Evolutionary conservation across 768 basidiomycete species (phyloP).

Genomic region (Lactifluus piperatus): DNA sequence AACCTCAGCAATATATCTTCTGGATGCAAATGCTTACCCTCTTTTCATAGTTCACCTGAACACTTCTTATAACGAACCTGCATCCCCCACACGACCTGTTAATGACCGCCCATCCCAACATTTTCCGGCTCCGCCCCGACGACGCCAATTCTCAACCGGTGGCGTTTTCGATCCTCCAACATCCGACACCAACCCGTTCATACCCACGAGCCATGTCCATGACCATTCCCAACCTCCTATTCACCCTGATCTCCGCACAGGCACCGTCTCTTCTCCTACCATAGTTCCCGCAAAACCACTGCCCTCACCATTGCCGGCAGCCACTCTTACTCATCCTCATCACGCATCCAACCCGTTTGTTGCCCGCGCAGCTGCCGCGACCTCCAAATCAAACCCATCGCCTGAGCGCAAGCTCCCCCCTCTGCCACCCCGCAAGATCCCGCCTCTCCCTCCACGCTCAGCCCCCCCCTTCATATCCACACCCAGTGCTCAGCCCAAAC

Average conservation of each 20-base stretch:
- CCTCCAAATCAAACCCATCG: constrained; percentile 3
- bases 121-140: constrained; percentile 10
- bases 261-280: constrained; percentile 11
- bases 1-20: neutral
- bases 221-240: constrained; percentile 16
- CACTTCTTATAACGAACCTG: constrained; percentile 1
- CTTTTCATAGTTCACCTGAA: neutral
- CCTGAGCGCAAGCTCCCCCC: constrained; percentile 16
- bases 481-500: constrained; percentile 11
- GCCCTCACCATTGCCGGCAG: neutral
- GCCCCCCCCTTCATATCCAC: constrained; percentile 16
- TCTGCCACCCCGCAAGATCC: constrained; percentile 15
- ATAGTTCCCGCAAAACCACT: constrained; percentile 6
- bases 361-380: constrained; percentile 3
- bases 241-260: constrained; percentile 14
- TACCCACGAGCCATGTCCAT: neutral
- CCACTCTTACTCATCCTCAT: constrained; percentile 4
- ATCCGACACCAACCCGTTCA: constrained; percentile 20
- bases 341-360: constrained; percentile 21
- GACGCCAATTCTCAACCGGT: constrained; percentile 13
- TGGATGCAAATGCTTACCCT: neutral
- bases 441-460: constrained; percentile 20
- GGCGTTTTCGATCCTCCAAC: constrained; percentile 17
- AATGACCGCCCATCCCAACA: constrained; percentile 10
- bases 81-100: constrained; percentile 11